Percentiles rank a stretch among this genome's conserved stretches.
Evolutionary conservation across 208 protist genomes (phyloP).

Genomic region (Acanthamoeba royreba): DNA sequence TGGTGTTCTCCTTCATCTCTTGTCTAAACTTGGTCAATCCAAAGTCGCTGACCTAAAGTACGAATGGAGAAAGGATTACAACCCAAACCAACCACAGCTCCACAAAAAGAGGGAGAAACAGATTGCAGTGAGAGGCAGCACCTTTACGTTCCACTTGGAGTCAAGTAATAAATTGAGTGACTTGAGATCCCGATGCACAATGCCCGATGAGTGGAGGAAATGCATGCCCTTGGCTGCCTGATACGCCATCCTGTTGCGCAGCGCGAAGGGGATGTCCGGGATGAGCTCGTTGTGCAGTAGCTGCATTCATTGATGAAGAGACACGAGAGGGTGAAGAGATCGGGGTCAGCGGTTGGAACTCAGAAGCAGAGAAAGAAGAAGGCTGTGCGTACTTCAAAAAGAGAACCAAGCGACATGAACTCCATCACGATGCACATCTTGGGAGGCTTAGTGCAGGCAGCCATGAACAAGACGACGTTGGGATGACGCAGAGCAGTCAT

Average conservation of each 20-base stretch:
- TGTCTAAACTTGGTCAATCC: background rate
- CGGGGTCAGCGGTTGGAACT: too few relatives aligned
- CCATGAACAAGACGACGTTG: conserved; percentile 65
- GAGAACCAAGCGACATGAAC: background rate
- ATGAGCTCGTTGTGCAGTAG: conserved; percentile 28
- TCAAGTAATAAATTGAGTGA: background rate
- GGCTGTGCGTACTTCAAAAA: background rate
- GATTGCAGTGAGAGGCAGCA: background rate
- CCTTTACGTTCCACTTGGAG: conserved; percentile 37
- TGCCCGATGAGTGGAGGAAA: background rate
- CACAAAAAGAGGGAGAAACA: background rate
- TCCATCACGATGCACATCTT: background rate
- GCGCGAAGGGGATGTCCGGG: background rate
- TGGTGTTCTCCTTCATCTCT: background rate
- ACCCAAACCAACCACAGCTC: background rate
- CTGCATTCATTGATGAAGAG: too few relatives aligned
- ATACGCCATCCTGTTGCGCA: background rate
- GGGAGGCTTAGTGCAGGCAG: background rate
- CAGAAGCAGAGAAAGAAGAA: too few relatives aligned
- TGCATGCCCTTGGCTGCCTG: conserved; percentile 19
- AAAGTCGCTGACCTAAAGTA: background rate
- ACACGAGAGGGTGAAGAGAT: too few relatives aligned
- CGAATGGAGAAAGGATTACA: background rate
- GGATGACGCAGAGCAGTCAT: conserved; percentile 59
- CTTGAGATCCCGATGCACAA: conserved; percentile 20